These are phyloP conservation scores for Ceratobasidium sp. DNA, from an alignment of 1,284 basidiomycete genomes.

Conservation along the genomic window DNA sequence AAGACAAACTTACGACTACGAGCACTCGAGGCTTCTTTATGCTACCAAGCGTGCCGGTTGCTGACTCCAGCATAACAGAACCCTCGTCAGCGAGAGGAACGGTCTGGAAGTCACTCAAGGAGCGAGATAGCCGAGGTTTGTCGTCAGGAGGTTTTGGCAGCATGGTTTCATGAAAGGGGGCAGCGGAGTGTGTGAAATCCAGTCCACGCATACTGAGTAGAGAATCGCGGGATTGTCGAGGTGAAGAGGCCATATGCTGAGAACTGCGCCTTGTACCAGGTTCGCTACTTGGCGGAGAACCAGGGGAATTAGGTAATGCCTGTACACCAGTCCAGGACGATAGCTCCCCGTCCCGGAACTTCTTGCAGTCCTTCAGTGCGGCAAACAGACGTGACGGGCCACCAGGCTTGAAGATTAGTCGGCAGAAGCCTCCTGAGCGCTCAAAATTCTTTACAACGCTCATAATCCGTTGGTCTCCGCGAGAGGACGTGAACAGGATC, in stretches of 20 bases:
- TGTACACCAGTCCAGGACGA: slow-evolving; percentile 49
- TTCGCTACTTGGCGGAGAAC: slow-evolving; percentile 25
- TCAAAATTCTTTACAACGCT: slow-evolving; percentile 71
- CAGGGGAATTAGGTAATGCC: slow-evolving; percentile 46
- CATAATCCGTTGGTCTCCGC: slow-evolving; percentile 70
- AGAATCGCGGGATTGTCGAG: slow-evolving; percentile 3
- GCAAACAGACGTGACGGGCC: slow-evolving; percentile 77
- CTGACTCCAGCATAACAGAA: slow-evolving; percentile 53
- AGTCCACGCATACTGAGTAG: neutral
- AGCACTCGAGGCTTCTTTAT: slow-evolving; percentile 32
- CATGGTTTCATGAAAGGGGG: neutral
- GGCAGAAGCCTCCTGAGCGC: slow-evolving; percentile 82
- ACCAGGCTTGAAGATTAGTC: slow-evolving; percentile 85
- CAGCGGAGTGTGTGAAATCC: neutral
- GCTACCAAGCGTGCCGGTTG: slow-evolving; percentile 45
- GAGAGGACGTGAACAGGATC: slow-evolving; percentile 72
- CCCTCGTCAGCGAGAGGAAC: slow-evolving; percentile 56
- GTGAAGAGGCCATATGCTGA: slow-evolving; percentile 16
- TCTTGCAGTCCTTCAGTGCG: slow-evolving; percentile 72
- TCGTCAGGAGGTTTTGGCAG: slow-evolving; percentile 1
- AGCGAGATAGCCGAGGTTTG: slow-evolving; percentile 10
- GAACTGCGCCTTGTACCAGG: slow-evolving; percentile 34
- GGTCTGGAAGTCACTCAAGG: slow-evolving; percentile 48
- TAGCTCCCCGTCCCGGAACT: slow-evolving; percentile 56
- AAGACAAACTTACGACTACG: slow-evolving; percentile 51